Percentiles rank a stretch among this genome's conserved stretches.
phyloP scores from a whole-genome alignment of 495 filamentous ascomycete species.

The Neurospora pannonica region DNA sequence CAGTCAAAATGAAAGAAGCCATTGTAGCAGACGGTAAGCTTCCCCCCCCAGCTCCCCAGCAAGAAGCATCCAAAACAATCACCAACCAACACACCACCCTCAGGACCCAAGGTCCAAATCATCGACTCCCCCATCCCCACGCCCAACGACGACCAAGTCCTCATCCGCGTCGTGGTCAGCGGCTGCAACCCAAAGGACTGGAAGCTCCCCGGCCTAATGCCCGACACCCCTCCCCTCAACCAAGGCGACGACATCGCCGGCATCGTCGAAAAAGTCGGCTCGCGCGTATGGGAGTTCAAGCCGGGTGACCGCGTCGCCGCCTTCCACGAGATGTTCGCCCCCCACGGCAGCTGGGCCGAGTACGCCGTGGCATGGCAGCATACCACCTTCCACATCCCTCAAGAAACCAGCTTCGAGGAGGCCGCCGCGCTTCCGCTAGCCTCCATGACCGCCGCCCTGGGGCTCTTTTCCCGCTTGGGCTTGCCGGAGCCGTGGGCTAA shows the following conservation, averaged over 20 bases:
- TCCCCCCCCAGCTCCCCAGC: slow-evolving; percentile 1
- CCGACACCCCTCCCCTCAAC: slow-evolving; percentile 29
- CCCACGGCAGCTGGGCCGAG: slow-evolving; percentile 57
- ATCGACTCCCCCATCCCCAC: slow-evolving; percentile 54
- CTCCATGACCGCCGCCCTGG: slow-evolving; percentile 63
- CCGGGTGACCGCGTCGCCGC: slow-evolving; percentile 61
- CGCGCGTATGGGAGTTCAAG: slow-evolving; percentile 51
- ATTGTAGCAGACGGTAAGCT: slow-evolving; percentile 37
- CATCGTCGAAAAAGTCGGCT: slow-evolving; percentile 52
- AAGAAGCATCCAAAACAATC: background rate
- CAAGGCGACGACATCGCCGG: slow-evolving; percentile 68
- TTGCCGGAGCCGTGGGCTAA: slow-evolving; percentile 56
- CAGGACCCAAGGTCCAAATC: slow-evolving; percentile 46
- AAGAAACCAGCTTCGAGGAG: slow-evolving; percentile 59
- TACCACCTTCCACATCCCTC: slow-evolving; percentile 61
- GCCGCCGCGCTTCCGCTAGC: slow-evolving; percentile 65
- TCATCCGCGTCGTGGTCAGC: slow-evolving; percentile 60
- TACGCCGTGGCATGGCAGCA: slow-evolving; percentile 57
- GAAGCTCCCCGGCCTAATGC: slow-evolving; percentile 36
- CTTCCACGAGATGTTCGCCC: slow-evolving; percentile 49
- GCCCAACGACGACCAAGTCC: slow-evolving; percentile 50
- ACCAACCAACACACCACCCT: background rate
- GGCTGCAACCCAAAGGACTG: slow-evolving; percentile 78
- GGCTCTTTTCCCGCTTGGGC: slow-evolving; percentile 46
- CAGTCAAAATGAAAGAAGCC: slow-evolving; percentile 54